Conservation (phyloP, 805 yeast species). For the Ogataea haglerorum region DNA sequence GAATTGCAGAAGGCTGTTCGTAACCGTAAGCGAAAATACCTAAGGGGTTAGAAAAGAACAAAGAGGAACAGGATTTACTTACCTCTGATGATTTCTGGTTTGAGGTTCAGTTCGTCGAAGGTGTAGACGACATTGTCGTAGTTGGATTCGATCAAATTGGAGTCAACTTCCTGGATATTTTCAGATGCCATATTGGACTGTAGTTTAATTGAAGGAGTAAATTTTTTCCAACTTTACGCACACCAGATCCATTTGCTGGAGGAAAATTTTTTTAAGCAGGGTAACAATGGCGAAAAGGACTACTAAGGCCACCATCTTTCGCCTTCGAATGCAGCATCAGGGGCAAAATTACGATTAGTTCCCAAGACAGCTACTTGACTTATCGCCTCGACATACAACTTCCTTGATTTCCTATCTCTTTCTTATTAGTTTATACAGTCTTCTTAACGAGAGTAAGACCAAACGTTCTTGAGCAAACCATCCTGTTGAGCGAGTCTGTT, state of each 20-base stretch:
- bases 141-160: slow-evolving; percentile 86
- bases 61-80: slow-evolving; percentile 21
- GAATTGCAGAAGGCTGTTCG: slow-evolving; percentile 96
- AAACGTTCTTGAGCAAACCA: slow-evolving; percentile 95
- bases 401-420: slow-evolving; percentile 4
- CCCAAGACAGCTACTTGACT: too few relatives aligned
- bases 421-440: slow-evolving; percentile 12
- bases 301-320: too few relatives aligned
- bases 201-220: slow-evolving; percentile 9
- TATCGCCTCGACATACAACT: not conserved
- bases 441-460: slow-evolving; percentile 88
- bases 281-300: not conserved
- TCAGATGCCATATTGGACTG: slow-evolving; percentile 47
- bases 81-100: slow-evolving; percentile 69
- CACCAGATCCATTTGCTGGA: slow-evolving; percentile 11
- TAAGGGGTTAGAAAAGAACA: slow-evolving; percentile 33
- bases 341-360: too few relatives aligned
- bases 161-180: slow-evolving; percentile 69
- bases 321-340: too few relatives aligned
- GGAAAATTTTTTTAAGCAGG: slow-evolving; percentile 10
- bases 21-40: slow-evolving; percentile 88
- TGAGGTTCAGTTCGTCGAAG: slow-evolving; percentile 75
- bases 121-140: slow-evolving; percentile 84
- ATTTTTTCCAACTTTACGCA: slow-evolving; percentile 5
- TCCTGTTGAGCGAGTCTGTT: slow-evolving; percentile 99